Evolutionary conservation across 495 filamentous ascomycete genomes (phyloP).

Genomic region (Xylaria longipes): DNA sequence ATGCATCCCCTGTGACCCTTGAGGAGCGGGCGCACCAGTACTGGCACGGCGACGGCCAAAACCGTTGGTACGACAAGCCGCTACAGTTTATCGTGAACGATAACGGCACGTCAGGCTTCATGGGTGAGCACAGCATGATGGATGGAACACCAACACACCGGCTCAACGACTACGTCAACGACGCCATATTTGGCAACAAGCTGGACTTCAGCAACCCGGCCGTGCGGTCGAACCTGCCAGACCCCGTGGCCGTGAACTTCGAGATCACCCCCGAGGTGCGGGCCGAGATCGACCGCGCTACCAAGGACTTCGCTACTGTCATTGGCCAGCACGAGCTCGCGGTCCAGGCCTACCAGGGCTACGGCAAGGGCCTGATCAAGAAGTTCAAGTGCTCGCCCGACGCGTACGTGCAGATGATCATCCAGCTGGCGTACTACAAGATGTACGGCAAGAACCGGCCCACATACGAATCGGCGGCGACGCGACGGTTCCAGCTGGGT

Average conservation of each 20-base stretch:
- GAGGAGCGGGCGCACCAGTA: constrained; percentile 95
- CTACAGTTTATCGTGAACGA: constrained; percentile 98
- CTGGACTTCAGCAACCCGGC: constrained; percentile 79
- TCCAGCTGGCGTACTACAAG: constrained; percentile 98
- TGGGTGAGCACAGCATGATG: constrained; percentile 99
- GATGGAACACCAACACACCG: constrained; percentile 97
- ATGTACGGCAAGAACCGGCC: constrained; percentile 98
- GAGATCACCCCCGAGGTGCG: constrained; percentile 72
- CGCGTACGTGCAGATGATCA: constrained; percentile 97
- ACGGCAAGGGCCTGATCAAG: constrained; percentile 99
- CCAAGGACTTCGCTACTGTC: constrained; percentile 75
- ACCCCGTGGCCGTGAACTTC: constrained; percentile 80
- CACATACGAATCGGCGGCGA: constrained; percentile 97
- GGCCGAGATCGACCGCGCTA: constrained; percentile 75
- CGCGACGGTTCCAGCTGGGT: constrained; percentile 92
- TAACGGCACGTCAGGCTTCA: constrained; percentile 97
- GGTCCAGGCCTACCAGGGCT: constrained; percentile 94
- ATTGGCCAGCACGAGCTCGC: constrained; percentile 89
- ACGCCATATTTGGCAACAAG: constrained; percentile 87
- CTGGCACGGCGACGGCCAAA: constrained; percentile 96
- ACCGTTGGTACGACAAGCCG: constrained; percentile 99
- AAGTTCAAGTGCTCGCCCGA: constrained; percentile 99
- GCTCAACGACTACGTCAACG: constrained; percentile 91
- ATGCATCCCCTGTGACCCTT: constrained; percentile 88
- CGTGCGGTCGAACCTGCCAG: constrained; percentile 82